phyloP scores from a whole-genome alignment of 345 rosid genomes.

The Passiflora organensis region DNA sequence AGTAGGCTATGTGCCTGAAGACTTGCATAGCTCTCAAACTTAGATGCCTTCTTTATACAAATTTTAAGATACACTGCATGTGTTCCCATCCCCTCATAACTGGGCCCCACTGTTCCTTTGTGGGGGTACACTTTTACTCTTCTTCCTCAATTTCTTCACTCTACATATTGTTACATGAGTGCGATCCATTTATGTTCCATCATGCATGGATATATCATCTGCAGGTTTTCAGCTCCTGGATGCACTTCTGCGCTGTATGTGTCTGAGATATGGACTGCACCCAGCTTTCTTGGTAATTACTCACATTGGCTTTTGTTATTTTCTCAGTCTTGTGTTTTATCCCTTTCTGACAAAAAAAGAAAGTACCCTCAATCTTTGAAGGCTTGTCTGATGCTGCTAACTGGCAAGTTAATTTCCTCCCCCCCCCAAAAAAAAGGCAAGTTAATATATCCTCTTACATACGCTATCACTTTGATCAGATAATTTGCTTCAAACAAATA shows the following conservation, averaged over 20 bases:
- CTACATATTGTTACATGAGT: neutral
- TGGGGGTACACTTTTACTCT: no score
- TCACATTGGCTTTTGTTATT: slow-evolving; percentile 14
- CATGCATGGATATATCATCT: slow-evolving; percentile 12
- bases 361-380: slow-evolving; percentile 88
- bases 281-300: slow-evolving; percentile 83
- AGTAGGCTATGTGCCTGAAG: neutral
- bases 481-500: no score
- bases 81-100: no score
- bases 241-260: slow-evolving; percentile 99
- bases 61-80: no score
- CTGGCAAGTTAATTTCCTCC: no score
- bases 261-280: slow-evolving; percentile 93
- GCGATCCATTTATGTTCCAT: neutral
- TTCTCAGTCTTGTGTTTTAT: slow-evolving; percentile 81
- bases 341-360: slow-evolving; percentile 84
- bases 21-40: neutral
- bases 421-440: no score
- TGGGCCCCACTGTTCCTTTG: no score
- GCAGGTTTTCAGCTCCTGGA: slow-evolving; percentile 98
- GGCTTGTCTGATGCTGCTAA: slow-evolving; percentile 60
- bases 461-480: neutral
- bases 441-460: slow-evolving; percentile 10
- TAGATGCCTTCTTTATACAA: neutral
- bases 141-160: no score